Evolutionary conservation across 768 basidiomycete genomes (phyloP).

Genomic region (Hemileccinum impolitum): DNA sequence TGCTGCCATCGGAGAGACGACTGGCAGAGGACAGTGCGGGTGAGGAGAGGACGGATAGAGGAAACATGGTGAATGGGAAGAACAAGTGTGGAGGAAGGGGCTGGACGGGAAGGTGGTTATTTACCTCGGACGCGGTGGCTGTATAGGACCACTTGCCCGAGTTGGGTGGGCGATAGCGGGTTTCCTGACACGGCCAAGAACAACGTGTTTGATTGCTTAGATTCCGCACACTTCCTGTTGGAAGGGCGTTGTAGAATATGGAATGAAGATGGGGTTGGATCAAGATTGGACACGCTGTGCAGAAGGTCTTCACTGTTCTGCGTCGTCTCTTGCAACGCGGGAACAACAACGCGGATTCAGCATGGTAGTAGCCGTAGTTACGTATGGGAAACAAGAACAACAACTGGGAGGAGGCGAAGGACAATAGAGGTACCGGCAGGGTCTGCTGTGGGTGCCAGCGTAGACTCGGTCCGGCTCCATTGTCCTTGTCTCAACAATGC

Average conservation of each 20-base stretch:
- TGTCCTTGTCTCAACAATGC: too few species aligned
- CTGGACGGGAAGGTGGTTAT: conserved; percentile 21
- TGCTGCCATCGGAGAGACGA: conserved; percentile 39
- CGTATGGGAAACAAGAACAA: conserved; percentile 12
- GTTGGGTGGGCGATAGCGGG: conserved; percentile 30
- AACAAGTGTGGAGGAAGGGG: conserved; percentile 11
- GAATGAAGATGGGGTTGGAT: conserved; percentile 29
- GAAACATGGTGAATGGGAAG: conserved; percentile 22
- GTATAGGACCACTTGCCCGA: conserved; percentile 30
- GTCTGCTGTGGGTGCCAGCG: too few species aligned
- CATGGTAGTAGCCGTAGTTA: conserved; percentile 33
- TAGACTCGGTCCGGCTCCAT: too few species aligned
- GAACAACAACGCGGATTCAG: conserved; percentile 10
- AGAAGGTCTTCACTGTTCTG: not conserved
- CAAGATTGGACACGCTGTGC: conserved; percentile 26
- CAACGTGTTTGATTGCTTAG: conserved; percentile 33
- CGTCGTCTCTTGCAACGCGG: not conserved
- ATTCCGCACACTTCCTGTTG: conserved; percentile 15
- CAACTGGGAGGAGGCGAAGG: too few species aligned
- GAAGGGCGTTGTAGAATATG: conserved; percentile 23
- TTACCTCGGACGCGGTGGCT: conserved; percentile 33
- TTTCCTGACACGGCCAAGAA: conserved; percentile 31
- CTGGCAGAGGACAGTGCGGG: conserved; percentile 33
- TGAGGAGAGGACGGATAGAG: conserved; percentile 30
- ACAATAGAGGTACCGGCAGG: too few species aligned